phyloP scores from a whole-genome alignment of 2,329 filamentous ascomycete genomes.

The Thelonectria discophora region DNA sequence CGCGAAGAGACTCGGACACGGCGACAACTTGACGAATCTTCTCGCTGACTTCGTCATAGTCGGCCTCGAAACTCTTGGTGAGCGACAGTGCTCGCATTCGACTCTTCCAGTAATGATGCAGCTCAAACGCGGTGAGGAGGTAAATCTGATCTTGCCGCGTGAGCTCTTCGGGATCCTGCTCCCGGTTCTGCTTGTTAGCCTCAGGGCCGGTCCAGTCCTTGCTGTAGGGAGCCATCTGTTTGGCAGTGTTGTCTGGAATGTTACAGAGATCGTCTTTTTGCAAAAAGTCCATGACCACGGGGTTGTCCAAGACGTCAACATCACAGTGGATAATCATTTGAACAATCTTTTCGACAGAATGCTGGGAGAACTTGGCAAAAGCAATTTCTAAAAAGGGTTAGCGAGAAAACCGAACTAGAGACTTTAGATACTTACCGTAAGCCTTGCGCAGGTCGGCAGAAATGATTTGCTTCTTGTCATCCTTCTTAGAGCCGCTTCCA shows the following conservation, averaged over 20 bases:
- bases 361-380: slow-evolving; percentile 89
- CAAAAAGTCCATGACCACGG: slow-evolving; percentile 95
- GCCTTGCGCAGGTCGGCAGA: slow-evolving; percentile 88
- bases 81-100: slow-evolving; percentile 90
- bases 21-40: slow-evolving; percentile 87
- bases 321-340: slow-evolving; percentile 98
- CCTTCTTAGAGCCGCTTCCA: slow-evolving; percentile 73
- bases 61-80: slow-evolving; percentile 82
- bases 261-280: slow-evolving; percentile 93
- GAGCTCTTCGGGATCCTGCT: slow-evolving; percentile 86
- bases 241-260: slow-evolving; percentile 88
- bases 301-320: slow-evolving; percentile 84
- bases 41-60: slow-evolving; percentile 90
- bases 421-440: slow-evolving; percentile 67
- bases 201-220: slow-evolving; percentile 95
- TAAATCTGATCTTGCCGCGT: slow-evolving; percentile 97
- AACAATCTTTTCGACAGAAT: slow-evolving; percentile 83
- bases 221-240: slow-evolving; percentile 93
- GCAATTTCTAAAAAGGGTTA: slow-evolving; percentile 74
- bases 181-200: slow-evolving; percentile 78
- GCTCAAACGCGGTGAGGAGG: slow-evolving; percentile 88
- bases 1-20: slow-evolving; percentile 88
- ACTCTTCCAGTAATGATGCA: slow-evolving; percentile 98
- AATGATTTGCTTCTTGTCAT: slow-evolving; percentile 98
- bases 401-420: slow-evolving; percentile 7